phyloP scores from a whole-genome alignment of 345 rosid genomes.

The Salix koriyanagi region DNA sequence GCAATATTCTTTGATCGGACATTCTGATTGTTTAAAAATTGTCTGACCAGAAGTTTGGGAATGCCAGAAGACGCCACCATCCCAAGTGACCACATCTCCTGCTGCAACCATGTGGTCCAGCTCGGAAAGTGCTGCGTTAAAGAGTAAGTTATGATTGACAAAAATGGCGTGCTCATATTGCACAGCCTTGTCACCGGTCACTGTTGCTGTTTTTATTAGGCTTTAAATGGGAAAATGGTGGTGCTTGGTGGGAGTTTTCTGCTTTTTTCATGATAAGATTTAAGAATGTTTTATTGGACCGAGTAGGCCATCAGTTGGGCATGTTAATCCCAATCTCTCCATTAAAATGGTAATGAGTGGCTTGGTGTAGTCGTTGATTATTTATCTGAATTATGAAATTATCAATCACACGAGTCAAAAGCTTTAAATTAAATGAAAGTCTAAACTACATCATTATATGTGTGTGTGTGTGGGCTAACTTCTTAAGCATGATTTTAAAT shows the following conservation, averaged over 20 bases:
- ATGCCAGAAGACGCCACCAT: slow-evolving; percentile 5
- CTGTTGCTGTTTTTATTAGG: slow-evolving; percentile 11
- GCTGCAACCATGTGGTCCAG: slow-evolving; percentile 22
- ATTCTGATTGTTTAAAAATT: background rate
- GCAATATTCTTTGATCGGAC: background rate
- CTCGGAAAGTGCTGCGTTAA: slow-evolving; percentile 15
- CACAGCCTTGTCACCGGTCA: slow-evolving; percentile 18
- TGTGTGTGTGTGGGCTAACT: too few species aligned
- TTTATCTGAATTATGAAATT: too few species aligned
- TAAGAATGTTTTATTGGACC: background rate
- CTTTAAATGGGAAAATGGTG: slow-evolving; percentile 2
- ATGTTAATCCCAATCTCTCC: too few species aligned
- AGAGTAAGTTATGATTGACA: background rate
- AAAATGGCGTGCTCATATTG: background rate
- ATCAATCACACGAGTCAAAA: too few species aligned
- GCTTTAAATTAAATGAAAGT: too few species aligned
- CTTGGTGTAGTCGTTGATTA: too few species aligned
- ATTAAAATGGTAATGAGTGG: too few species aligned
- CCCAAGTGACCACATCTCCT: slow-evolving; percentile 13
- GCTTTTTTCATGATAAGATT: slow-evolving; percentile 7
- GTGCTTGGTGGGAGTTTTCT: slow-evolving; percentile 10
- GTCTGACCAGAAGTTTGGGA: background rate
- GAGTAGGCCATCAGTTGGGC: too few species aligned
- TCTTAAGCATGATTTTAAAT: too few species aligned
- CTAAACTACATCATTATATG: too few species aligned